Evolutionary conservation across 768 basidiomycete species (phyloP), one percentile per base, ranked within the genome.

Genomic region (Russula olivacea): DNA sequence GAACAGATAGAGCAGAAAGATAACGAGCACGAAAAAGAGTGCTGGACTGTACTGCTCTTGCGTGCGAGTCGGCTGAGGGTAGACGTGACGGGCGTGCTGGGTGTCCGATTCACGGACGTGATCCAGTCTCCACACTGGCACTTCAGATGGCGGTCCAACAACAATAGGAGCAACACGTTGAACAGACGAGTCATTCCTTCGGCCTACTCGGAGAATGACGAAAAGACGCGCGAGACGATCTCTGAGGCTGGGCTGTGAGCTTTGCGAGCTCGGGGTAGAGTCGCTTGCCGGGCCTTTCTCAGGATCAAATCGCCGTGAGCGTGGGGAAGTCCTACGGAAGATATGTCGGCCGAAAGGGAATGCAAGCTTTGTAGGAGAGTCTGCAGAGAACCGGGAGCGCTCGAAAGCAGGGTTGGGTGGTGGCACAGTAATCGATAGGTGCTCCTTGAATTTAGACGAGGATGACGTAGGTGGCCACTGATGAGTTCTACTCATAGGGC

Each of bases 331-430:
- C 19, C 61, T 64, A 64, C 65, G 65, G 45, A 73, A 69, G 61
- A 73, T 72, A 15, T 66, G 59, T 4, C 69, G 71, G 8, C 61
- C 40, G 41, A 66, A 23, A 28, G 61, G 53, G 50, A 62, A 66
- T 17, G 19, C 11, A 32, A 23, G 47, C 21, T 66, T 69, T 32
- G 69, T 61, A 3, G 76, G 75, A 11, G 78, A 77, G n/a, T 76
- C 76, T 41, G 79, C 76, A 21, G 79, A 80, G 69, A 80, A 79
- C 52, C 71, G 78, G 49, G 79, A 80, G 3, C 62, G 61, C 59
- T 75, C 74, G 55, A 74, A 41, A 3, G 70, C 70, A 15, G 59
- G 45, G 59, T 71, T 65, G 38, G 63, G 59, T 9, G 69, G 66
- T 14, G 68, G 68, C 55, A 66, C 41, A 12, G 54, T 1, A 50